These are phyloP conservation scores for Boehmeria nivea DNA, from an alignment of 306 rosid species.

Conservation along the genomic window DNA sequence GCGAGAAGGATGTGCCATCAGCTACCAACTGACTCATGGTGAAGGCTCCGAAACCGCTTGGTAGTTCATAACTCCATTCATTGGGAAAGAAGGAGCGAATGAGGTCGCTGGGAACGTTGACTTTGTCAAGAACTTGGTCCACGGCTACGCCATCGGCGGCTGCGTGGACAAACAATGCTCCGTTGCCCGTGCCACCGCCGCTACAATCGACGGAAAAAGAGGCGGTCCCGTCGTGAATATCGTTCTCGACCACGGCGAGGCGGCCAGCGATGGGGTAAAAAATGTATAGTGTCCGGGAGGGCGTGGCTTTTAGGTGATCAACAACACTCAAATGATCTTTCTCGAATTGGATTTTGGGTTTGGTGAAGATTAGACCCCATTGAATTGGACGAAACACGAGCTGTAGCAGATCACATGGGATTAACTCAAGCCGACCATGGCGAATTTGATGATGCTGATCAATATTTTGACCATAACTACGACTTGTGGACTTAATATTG, in stretches of 20 bases:
- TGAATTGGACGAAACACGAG: background rate
- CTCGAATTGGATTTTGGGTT: background rate
- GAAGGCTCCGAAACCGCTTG: conserved; percentile 20
- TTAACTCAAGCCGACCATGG: background rate
- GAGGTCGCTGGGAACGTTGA: conserved; percentile 13
- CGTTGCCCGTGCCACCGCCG: too few relatives aligned
- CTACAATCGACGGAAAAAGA: conserved; percentile 23
- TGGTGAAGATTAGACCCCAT: too few relatives aligned
- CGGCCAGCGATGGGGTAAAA: conserved; percentile 18
- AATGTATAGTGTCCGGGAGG: background rate
- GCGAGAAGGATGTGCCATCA: conserved; percentile 37
- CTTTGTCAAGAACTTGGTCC: conserved; percentile 17
- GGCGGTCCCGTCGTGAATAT: conserved; percentile 1
- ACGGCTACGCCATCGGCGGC: conserved; percentile 4
- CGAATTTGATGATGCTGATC: too few relatives aligned
- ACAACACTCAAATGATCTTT: background rate
- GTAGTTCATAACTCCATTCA: conserved; percentile 17
- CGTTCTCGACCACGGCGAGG: background rate
- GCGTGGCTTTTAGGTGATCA: background rate
- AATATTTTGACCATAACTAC: background rate
- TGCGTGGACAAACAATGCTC: conserved; percentile 2
- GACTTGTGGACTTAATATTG: background rate
- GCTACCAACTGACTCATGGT: conserved; percentile 17
- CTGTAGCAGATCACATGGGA: background rate
- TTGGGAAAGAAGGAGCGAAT: conserved; percentile 26